Conservation (phyloP, 2,329 filamentous ascomycete genomes). For the Aureobasidium sp. region DNA sequence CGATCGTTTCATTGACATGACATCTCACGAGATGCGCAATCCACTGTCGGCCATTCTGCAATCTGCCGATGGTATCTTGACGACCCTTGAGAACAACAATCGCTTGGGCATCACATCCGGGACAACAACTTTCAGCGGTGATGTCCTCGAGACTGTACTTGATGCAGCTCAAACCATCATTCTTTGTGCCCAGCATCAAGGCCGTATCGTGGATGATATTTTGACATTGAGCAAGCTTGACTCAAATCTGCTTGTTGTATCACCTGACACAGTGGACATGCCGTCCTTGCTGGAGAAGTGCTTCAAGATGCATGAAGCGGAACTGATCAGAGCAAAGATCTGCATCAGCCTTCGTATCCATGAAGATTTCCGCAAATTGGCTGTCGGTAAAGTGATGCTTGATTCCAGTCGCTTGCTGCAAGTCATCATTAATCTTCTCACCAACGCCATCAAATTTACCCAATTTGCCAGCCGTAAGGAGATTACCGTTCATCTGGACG, state of each 20-base stretch:
- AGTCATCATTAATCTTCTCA: slow-evolving; percentile 34
- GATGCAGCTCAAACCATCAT: slow-evolving; percentile 18
- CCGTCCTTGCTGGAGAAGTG: slow-evolving; percentile 27
- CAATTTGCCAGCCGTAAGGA: slow-evolving; percentile 26
- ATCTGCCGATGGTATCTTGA: slow-evolving; percentile 35
- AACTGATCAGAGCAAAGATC: slow-evolving; percentile 27
- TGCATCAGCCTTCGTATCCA: slow-evolving; percentile 25
- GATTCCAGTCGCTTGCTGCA: slow-evolving; percentile 37
- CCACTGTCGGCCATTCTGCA: slow-evolving; percentile 36
- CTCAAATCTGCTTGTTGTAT: slow-evolving; percentile 28
- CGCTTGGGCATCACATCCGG: neutral
- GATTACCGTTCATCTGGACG: slow-evolving; percentile 32
- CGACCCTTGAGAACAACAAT: slow-evolving; percentile 20
- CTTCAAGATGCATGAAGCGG: slow-evolving; percentile 30
- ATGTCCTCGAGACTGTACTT: slow-evolving; percentile 8
- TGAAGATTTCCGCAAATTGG: slow-evolving; percentile 26
- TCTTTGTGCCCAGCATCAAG: slow-evolving; percentile 22
- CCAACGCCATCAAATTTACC: slow-evolving; percentile 40
- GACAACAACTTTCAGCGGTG: neutral
- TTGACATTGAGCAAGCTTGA: slow-evolving; percentile 27
- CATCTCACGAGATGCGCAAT: slow-evolving; percentile 32
- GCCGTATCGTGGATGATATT: slow-evolving; percentile 36
- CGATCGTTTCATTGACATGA: slow-evolving; percentile 31
- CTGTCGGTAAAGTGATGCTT: slow-evolving; percentile 29
- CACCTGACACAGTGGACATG: slow-evolving; percentile 30